phyloP scores from a whole-genome alignment of 2,329 filamentous ascomycete species.

The Didymella sp. region DNA sequence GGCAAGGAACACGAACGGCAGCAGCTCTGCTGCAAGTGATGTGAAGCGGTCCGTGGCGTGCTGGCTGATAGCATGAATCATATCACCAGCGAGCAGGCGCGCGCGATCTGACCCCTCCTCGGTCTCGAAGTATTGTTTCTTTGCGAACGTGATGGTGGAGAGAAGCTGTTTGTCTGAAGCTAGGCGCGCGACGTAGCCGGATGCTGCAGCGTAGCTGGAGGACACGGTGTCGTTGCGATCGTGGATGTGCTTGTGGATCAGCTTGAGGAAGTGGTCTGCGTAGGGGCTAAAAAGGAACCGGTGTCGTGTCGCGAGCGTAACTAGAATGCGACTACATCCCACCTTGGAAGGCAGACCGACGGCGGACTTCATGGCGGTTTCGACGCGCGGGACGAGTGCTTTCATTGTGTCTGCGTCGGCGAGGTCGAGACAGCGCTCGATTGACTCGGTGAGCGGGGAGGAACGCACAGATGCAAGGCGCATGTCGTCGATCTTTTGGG shows the following conservation, averaged over 20 bases:
- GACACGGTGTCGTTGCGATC: slow-evolving; percentile 95
- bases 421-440: slow-evolving; percentile 85
- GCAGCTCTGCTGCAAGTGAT: slow-evolving; percentile 72
- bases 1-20: slow-evolving; percentile 88
- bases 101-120: slow-evolving; percentile 77
- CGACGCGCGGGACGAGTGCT: slow-evolving; percentile 73
- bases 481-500: slow-evolving; percentile 88
- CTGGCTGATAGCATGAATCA: slow-evolving; percentile 83
- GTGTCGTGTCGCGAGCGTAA: slow-evolving; percentile 83
- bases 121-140: slow-evolving; percentile 78
- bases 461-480: slow-evolving; percentile 80
- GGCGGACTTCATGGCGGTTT: slow-evolving; percentile 81
- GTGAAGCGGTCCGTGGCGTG: slow-evolving; percentile 89
- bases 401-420: slow-evolving; percentile 81
- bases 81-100: slow-evolving; percentile 79
- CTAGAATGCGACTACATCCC: slow-evolving; percentile 83
- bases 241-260: slow-evolving; percentile 81
- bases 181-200: slow-evolving; percentile 80
- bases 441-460: slow-evolving; percentile 90
- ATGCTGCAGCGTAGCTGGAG: slow-evolving; percentile 82
- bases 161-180: slow-evolving; percentile 66
- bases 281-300: slow-evolving; percentile 76
- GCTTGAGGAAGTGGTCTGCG: slow-evolving; percentile 75
- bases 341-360: slow-evolving; percentile 94
- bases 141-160: slow-evolving; percentile 61